These are phyloP conservation scores for Parathielavia appendiculata DNA, from an alignment of 495 filamentous ascomycete genomes.

Conservation along the genomic window DNA sequence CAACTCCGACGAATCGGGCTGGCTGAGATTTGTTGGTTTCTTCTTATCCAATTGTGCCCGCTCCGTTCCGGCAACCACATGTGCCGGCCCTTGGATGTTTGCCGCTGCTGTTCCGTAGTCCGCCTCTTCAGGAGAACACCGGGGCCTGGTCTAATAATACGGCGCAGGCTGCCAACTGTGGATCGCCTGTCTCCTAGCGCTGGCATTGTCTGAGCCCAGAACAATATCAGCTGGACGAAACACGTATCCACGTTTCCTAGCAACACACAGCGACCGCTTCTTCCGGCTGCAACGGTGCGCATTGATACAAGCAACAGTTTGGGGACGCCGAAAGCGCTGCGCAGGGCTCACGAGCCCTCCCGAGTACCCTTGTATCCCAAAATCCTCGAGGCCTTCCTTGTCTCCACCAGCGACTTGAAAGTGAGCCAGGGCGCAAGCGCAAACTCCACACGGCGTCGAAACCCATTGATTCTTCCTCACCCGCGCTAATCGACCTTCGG, in stretches of 20 bases:
- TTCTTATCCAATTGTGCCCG: background rate
- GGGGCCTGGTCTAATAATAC: constrained; percentile 9
- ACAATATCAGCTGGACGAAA: constrained; percentile 1
- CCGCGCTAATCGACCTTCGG: background rate
- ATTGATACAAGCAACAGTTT: background rate
- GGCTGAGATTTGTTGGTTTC: background rate
- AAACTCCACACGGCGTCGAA: constrained; percentile 13
- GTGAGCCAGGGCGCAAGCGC: constrained; percentile 7
- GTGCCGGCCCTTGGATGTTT: background rate
- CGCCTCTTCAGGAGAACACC: constrained; percentile 1
- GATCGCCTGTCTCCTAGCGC: background rate
- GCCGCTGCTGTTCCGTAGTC: background rate
- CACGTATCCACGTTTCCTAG: constrained; percentile 4
- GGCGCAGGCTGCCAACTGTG: background rate
- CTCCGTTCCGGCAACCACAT: constrained; percentile 1
- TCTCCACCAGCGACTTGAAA: background rate
- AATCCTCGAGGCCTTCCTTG: background rate
- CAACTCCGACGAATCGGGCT: background rate
- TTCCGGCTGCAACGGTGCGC: background rate
- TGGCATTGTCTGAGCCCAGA: constrained; percentile 5
- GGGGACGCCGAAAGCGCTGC: background rate
- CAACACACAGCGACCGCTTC: constrained; percentile 1
- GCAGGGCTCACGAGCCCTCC: background rate
- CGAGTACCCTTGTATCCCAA: background rate
- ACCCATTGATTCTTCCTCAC: constrained; percentile 11